Conservation (phyloP, 768 basidiomycete species). For the Asterophora parasitica region DNA sequence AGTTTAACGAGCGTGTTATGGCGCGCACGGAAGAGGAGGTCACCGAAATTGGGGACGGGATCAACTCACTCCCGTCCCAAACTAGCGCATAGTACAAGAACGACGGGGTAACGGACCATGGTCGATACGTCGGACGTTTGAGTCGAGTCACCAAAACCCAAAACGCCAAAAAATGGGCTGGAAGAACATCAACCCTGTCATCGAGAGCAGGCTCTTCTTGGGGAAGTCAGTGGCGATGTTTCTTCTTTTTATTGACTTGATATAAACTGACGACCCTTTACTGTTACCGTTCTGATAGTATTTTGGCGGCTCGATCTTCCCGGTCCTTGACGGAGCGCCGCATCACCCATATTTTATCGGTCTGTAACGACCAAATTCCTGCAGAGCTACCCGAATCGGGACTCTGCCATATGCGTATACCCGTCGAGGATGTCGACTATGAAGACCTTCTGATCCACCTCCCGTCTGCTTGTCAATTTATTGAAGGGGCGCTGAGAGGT, state of each 20-base stretch:
- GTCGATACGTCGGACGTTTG: conserved; percentile 13
- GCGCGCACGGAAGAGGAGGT: conserved; percentile 11
- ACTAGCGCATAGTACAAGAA: conserved; percentile 23
- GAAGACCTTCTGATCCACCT: conserved; percentile 64
- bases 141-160: conserved; percentile 15
- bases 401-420: conserved; percentile 63
- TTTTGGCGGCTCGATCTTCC: conserved; percentile 66
- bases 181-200: conserved; percentile 66
- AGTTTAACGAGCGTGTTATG: conserved; percentile 18
- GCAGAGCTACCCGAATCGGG: conserved; percentile 69
- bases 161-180: conserved; percentile 40
- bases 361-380: conserved; percentile 68
- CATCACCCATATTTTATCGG: conserved; percentile 77
- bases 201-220: conserved; percentile 61
- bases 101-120: conserved; percentile 7
- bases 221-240: conserved; percentile 57
- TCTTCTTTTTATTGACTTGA: conserved; percentile 13
- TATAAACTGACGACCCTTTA: conserved; percentile 13
- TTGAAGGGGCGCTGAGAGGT: conserved; percentile 52
- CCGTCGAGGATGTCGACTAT: conserved; percentile 65
- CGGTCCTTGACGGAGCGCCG: conserved; percentile 68
- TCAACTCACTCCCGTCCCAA: conserved; percentile 16
- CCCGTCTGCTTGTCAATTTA: conserved; percentile 62
- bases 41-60: conserved; percentile 22
- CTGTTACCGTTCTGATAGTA: conserved; percentile 31